Base-by-base conservation (phyloP, 225 moss, liverwort and hornwort genomes). In the Lunularia cruciata region DNA sequence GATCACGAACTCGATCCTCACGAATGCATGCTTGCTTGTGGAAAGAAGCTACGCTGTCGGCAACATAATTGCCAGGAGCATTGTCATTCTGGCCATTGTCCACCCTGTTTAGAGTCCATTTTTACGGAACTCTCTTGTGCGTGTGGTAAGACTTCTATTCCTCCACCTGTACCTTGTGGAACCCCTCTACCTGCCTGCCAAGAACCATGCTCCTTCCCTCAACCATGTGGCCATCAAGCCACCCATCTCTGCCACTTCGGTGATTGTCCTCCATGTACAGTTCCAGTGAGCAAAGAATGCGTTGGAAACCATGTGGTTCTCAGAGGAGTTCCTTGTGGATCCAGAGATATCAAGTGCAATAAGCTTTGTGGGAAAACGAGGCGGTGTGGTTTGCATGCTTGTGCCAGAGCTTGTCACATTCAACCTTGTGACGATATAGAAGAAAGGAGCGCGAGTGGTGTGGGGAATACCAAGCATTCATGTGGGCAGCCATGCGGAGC, bases 221-320 rank as follows among this genome's bases (percentile, higher is more conserved):
- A 92, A 86, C 90, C 83, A 60, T 96, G 96, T 72, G 96, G 92
- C 19, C 96, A 96, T 66, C 78, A 84, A 48, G 86, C 87, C 53
- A 96, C 90, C 8, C 96, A 96, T 68, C 87, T 90, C 26, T 96
- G 96, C 61, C 96, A 96, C 60, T 92, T 89, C 53, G 96, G 96
- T 45, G 90, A 96, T 66, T 96, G 96, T 69, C 96, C 96, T 22
- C 92, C 96, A 31, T 96, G 96, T 70, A 85, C 92, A 42, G 83
- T 90, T 47, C 87, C 89, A 42, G 89, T 96, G 47, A 84, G 82
- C 32, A 96, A 96, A 73, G 96, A 92, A 69, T 96, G 96, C 70
- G 96, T 90, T 3, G 96, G 96, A 9, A 89, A 84, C 60, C 96
- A 96, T 62, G 89, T 96, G 15, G 73, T 90, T 42, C 79, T 92